Base-by-base conservation (phyloP, 495 filamentous ascomycete genomes). In the Trichoderma asperelloides region DNA sequence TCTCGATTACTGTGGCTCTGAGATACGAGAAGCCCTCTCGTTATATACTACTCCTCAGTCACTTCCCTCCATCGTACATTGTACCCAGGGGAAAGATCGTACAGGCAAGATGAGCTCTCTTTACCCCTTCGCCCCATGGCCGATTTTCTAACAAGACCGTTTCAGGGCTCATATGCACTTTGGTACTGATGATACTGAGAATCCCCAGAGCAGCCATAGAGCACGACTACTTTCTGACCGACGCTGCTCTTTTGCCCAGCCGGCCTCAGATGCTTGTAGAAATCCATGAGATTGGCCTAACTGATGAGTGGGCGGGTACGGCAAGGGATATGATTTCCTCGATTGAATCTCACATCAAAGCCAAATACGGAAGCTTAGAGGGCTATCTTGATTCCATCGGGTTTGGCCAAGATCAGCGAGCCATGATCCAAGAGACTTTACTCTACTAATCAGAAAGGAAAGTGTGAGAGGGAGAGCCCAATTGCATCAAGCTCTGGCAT, bases 1-100 rank as follows among this genome's bases (percentile, higher is more conserved):
- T 7, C 76, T 95, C 0, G 85, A 89, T 67, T 76, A 84, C 51
- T 88, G 86, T 64, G 80, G 78, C 0, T 67, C 72, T 3, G 90
- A 93, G 75, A 84, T 96, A 63, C 85, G 12, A 74, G 86, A 40
- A 78, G 80, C 75, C 23, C 71, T 79, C 39, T 70, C 64, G 40
- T 68, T 70, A 23, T 51, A 74, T 23, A 68, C 68, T 9, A 69
- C 79, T 4, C 69, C 78, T 6, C 67, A 70, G 3, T 76, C 80
- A 18, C 88, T 87, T 49, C 90, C 91, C 0, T 68, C 86, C 6
- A 73, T 94, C 3, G 72, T 93, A 6, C 92, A 95, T 78, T 96
- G 92, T 77, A 93, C 91, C 3, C 90, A 95, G 72, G 92, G 92
- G 43, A 96, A 96, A 71, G 92, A 96, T 73, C 85, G 91, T 0